These are phyloP conservation scores for Vicia sativa DNA, from an alignment of 306 rosid species.

Conservation along the genomic window DNA sequence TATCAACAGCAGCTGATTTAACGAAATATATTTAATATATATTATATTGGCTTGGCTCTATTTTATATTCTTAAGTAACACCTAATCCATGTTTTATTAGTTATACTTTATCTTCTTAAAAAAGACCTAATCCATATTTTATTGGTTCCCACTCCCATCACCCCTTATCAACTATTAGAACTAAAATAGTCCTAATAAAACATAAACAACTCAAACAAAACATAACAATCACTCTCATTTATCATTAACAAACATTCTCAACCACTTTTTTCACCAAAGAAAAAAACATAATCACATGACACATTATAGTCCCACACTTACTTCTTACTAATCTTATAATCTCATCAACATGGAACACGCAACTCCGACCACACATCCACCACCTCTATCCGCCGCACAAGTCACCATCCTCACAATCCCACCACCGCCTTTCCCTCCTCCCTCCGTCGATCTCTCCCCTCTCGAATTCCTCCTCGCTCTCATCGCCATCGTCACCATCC, in stretches of 20 bases:
- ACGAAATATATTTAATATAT: too few relatives aligned
- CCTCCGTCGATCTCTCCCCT: conserved; percentile 68
- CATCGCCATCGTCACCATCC: conserved; percentile 71
- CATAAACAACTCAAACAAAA: not conserved
- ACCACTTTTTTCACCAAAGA: not conserved
- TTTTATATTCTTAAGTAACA: too few relatives aligned
- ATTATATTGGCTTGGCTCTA: too few relatives aligned
- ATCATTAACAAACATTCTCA: not conserved
- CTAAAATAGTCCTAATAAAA: not conserved
- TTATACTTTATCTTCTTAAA: too few relatives aligned
- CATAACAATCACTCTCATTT: conserved; percentile 7
- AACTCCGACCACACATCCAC: not conserved
- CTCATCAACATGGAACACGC: conserved; percentile 15
- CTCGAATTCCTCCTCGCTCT: conserved; percentile 72
- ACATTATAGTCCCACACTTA: not conserved
- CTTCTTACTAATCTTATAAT: not conserved
- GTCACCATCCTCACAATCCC: conserved; percentile 29
- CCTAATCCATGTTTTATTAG: not conserved
- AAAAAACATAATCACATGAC: conserved; percentile 16
- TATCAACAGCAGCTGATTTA: too few relatives aligned
- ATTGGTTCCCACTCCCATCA: not conserved
- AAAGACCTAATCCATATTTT: not conserved
- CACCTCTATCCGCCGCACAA: conserved; percentile 15
- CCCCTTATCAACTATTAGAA: not conserved
- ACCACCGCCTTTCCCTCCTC: conserved; percentile 47